Evolutionary conservation across 2,329 filamentous ascomycete species (phyloP).

Genomic region (Akanthomyces uredinophilus): DNA sequence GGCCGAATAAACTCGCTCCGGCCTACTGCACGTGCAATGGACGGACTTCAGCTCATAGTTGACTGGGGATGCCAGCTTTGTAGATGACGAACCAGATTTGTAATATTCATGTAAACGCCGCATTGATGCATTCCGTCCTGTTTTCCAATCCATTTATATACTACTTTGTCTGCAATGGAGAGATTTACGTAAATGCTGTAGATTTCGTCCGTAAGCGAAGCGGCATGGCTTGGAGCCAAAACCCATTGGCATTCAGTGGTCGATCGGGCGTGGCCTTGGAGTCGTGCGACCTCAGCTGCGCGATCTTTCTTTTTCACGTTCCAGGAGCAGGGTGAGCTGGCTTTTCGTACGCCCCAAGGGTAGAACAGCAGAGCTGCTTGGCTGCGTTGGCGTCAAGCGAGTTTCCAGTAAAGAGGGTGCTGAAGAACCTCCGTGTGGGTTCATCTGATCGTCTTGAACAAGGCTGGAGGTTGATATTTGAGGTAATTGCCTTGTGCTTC

Average conservation of each 20-base stretch:
- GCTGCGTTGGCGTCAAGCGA: constrained; percentile 45
- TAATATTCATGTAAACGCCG: background rate
- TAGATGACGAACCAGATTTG: background rate
- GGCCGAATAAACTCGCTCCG: no score
- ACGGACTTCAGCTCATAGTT: background rate
- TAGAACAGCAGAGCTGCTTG: constrained; percentile 38
- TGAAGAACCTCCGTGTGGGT: constrained; percentile 13
- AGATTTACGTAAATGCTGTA: background rate
- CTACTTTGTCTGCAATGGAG: background rate
- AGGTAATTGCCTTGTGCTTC: constrained; percentile 15
- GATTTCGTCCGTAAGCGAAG: background rate
- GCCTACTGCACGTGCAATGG: no score
- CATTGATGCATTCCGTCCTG: background rate
- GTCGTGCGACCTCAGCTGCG: constrained; percentile 17
- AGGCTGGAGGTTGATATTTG: background rate
- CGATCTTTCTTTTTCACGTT: constrained; percentile 42
- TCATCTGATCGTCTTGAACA: background rate
- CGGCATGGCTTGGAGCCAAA: background rate
- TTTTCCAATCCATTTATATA: background rate
- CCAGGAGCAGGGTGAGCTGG: constrained; percentile 53
- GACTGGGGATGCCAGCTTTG: background rate
- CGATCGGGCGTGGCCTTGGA: no score
- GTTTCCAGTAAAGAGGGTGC: constrained; percentile 29
- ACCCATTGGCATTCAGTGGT: background rate
- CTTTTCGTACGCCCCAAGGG: constrained; percentile 56